A percentile compares a stretch with the other conserved stretches of the same genome.
These are phyloP conservation scores for Papiliotrema terrestris DNA, from an alignment of 1,284 basidiomycete genomes.

Conservation along the genomic window DNA sequence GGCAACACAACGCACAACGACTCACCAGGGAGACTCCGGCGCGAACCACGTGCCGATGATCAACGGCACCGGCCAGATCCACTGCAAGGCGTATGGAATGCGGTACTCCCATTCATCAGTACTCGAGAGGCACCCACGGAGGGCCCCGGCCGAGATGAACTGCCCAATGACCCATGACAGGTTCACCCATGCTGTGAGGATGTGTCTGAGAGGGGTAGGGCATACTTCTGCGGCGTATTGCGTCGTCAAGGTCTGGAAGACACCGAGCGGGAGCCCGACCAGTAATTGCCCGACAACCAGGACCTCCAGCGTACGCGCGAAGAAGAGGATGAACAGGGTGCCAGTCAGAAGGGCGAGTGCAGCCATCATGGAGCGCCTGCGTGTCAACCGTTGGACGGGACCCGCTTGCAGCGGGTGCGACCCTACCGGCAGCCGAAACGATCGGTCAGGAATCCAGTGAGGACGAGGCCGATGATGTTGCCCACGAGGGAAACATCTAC, in stretches of 20 bases:
- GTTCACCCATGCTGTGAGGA: slow-evolving; percentile 36
- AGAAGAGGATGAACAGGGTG: slow-evolving; percentile 18
- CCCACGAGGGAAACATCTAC: too few species aligned
- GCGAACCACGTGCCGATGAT: slow-evolving; percentile 34
- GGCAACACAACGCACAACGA: too few species aligned
- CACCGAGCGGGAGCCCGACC: slow-evolving; percentile 34
- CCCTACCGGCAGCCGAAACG: slow-evolving; percentile 9
- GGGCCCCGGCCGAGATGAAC: slow-evolving; percentile 38
- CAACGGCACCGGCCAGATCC: slow-evolving; percentile 36
- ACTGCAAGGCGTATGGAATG: slow-evolving; percentile 34
- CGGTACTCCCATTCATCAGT: slow-evolving; percentile 24
- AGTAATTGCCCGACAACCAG: slow-evolving; percentile 41
- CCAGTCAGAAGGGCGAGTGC: slow-evolving; percentile 5
- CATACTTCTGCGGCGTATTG: slow-evolving; percentile 30
- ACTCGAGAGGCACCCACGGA: slow-evolving; percentile 19
- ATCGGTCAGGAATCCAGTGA: slow-evolving; percentile 10
- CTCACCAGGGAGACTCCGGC: slow-evolving; percentile 29
- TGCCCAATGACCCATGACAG: slow-evolving; percentile 42
- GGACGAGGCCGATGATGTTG: slow-evolving; percentile 11
- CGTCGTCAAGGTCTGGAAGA: slow-evolving; percentile 9
- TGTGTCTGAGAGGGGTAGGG: too few species aligned
- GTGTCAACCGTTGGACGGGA: background rate
- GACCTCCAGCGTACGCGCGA: slow-evolving; percentile 24
- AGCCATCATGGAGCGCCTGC: too few species aligned
- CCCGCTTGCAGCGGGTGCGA: slow-evolving; percentile 3